phyloP scores from a whole-genome alignment of 2,329 filamentous ascomycete genomes.

The Diaporthe citriasiana region DNA sequence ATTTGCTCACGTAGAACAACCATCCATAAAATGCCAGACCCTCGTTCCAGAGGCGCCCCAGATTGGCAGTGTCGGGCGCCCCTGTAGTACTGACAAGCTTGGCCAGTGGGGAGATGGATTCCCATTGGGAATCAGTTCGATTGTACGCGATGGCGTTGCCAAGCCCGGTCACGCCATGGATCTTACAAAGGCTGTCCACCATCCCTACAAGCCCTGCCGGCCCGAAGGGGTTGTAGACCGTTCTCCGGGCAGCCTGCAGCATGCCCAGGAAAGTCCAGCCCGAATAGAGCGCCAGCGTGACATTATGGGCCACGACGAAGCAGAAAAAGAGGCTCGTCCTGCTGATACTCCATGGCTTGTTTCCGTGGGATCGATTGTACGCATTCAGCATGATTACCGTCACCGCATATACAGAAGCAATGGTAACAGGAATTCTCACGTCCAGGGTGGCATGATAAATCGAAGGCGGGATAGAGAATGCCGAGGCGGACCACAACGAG shows the following conservation, averaged over 20 bases:
- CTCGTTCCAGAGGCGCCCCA: conserved; percentile 94
- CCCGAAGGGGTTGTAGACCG: conserved; percentile 74
- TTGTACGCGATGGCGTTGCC: conserved; percentile 86
- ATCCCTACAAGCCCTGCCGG: conserved; percentile 78
- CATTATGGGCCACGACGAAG: conserved; percentile 92
- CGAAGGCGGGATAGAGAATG: conserved; percentile 76
- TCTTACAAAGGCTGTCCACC: conserved; percentile 91
- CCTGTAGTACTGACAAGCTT: conserved; percentile 67
- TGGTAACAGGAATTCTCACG: conserved; percentile 77
- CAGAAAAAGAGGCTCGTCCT: conserved; percentile 81
- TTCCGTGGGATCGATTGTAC: conserved; percentile 82
- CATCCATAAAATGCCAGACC: conserved; percentile 97
- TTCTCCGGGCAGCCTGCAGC: conserved; percentile 73
- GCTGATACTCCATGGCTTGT: conserved; percentile 91
- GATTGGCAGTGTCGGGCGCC: conserved; percentile 76
- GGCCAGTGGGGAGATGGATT: conserved; percentile 71
- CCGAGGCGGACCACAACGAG: conserved; percentile 61
- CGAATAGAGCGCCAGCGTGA: conserved; percentile 92
- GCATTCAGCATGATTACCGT: conserved; percentile 83
- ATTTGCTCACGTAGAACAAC: conserved; percentile 99
- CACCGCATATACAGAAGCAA: conserved; percentile 84
- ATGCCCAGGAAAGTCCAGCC: conserved; percentile 93
- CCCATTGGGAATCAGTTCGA: conserved; percentile 73
- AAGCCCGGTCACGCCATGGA: conserved; percentile 85
- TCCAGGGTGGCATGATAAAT: conserved; percentile 76